A percentile compares a stretch with the other conserved stretches of the same genome.
phyloP scores from a whole-genome alignment of 371 early-diverging fungal genomes.

The Mucor lusitanicus region DNA sequence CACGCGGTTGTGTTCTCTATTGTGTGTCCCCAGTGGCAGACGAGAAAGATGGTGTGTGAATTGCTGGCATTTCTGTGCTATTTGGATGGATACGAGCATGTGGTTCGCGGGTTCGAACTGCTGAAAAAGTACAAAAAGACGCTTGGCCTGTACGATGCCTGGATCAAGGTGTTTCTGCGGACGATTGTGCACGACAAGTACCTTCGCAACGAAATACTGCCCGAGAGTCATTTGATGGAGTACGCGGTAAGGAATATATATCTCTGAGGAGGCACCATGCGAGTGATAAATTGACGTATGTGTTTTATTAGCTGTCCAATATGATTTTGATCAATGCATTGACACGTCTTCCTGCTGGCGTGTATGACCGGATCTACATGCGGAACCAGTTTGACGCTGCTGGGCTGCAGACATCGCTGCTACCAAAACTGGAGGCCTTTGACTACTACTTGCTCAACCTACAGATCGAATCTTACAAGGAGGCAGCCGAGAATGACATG shows the following conservation, averaged over 20 bases:
- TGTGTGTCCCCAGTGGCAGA: constrained; percentile 67
- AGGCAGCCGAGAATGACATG: constrained; percentile 71
- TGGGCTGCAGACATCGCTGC: constrained; percentile 51
- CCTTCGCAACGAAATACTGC: constrained; percentile 36
- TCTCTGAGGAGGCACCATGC: no score
- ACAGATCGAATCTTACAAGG: constrained; percentile 73
- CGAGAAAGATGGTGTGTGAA: constrained; percentile 76
- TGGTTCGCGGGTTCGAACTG: constrained; percentile 58
- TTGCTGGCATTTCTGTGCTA: constrained; percentile 79
- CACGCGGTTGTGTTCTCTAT: constrained; percentile 71
- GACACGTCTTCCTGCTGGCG: constrained; percentile 69
- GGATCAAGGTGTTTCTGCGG: constrained; percentile 68
- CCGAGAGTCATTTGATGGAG: constrained; percentile 76
- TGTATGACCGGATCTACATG: constrained; percentile 72
- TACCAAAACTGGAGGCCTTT: constrained; percentile 67
- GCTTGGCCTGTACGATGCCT: constrained; percentile 68
- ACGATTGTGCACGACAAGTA: constrained; percentile 68
- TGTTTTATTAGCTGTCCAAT: constrained; percentile 64
- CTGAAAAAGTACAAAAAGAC: constrained; percentile 53
- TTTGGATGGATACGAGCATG: constrained; percentile 71
- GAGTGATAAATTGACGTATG: neutral
- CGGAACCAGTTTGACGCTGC: constrained; percentile 74
- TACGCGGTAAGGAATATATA: constrained; percentile 69
- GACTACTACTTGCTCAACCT: constrained; percentile 66
- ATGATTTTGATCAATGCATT: constrained; percentile 83